Evolutionary conservation across 208 protist genomes (phyloP).

Genomic region (Leishmania martiniquensis): DNA sequence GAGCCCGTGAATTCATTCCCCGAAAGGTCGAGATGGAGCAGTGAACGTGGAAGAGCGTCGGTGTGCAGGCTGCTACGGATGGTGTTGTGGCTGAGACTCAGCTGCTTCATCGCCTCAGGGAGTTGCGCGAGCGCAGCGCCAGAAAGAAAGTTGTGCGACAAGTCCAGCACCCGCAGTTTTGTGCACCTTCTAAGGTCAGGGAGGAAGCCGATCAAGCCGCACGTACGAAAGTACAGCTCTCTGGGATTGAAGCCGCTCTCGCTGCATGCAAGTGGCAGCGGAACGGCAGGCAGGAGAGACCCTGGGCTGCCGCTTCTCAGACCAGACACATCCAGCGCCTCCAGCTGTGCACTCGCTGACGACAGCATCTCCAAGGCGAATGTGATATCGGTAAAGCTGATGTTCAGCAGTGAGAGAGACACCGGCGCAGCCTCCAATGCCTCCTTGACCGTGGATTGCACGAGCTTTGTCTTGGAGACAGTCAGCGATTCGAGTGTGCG

Average conservation of each 20-base stretch:
- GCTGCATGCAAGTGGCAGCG: background rate
- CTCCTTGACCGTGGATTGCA: background rate
- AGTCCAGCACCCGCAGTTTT: conserved; percentile 17
- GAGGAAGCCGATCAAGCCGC: conserved; percentile 1
- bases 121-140: conserved; percentile 6
- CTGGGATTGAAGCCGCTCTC: background rate
- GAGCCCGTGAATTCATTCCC: conserved; percentile 21
- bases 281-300: background rate
- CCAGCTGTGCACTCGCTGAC: background rate
- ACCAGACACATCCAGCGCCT: conserved; percentile 19
- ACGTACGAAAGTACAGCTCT: conserved; percentile 8
- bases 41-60: conserved; percentile 15
- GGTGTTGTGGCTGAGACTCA: conserved; percentile 31
- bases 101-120: conserved; percentile 6
- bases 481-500: background rate
- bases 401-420: background rate
- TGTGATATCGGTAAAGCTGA: background rate
- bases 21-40: conserved; percentile 31
- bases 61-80: conserved; percentile 13
- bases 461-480: background rate
- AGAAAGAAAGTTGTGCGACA: conserved; percentile 32
- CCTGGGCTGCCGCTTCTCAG: background rate
- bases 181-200: background rate
- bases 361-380: background rate
- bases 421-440: background rate